Percentiles rank a stretch among this genome's conserved stretches.
Evolutionary conservation across 352 stramenopile species (phyloP).

Genomic region (Globisporangium lucens): DNA sequence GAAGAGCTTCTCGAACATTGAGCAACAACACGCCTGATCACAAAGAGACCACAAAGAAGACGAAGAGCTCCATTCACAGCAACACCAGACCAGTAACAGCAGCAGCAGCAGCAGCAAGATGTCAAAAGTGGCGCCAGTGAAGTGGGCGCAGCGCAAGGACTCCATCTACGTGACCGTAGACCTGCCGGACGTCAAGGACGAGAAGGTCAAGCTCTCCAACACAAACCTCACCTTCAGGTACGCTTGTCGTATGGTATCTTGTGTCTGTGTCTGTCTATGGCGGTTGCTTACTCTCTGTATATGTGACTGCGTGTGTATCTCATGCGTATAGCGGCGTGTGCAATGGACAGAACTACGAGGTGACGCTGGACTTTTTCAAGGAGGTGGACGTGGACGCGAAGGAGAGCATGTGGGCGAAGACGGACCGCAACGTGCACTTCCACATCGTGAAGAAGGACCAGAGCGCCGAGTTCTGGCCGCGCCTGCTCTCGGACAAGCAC

Average conservation of each 20-base stretch:
- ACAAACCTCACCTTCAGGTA: slow-evolving; percentile 89
- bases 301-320: slow-evolving; percentile 2
- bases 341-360: slow-evolving; percentile 92
- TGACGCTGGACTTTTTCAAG: slow-evolving; percentile 95
- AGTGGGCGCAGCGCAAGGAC: slow-evolving; percentile 97
- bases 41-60: slow-evolving; percentile 5
- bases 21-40: slow-evolving; percentile 8
- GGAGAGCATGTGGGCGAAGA: slow-evolving; percentile 95
- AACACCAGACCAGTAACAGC: neutral
- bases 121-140: slow-evolving; percentile 82
- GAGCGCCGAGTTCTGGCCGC: slow-evolving; percentile 94
- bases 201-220: slow-evolving; percentile 89
- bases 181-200: slow-evolving; percentile 92
- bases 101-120: slow-evolving; percentile 13
- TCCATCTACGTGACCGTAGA: slow-evolving; percentile 96
- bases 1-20: slow-evolving; percentile 15
- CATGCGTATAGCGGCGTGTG: slow-evolving; percentile 65
- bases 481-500: slow-evolving; percentile 94
- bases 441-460: slow-evolving; percentile 95
- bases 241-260: slow-evolving; percentile 4
- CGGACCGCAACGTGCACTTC: slow-evolving; percentile 94
- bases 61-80: neutral
- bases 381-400: slow-evolving; percentile 87
- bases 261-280: neutral
- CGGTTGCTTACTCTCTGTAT: neutral